Evolutionary conservation across 129 eudicot species (phyloP), one percentile per base, ranked within the genome.

Genomic region (Lactuca sativa): DNA sequence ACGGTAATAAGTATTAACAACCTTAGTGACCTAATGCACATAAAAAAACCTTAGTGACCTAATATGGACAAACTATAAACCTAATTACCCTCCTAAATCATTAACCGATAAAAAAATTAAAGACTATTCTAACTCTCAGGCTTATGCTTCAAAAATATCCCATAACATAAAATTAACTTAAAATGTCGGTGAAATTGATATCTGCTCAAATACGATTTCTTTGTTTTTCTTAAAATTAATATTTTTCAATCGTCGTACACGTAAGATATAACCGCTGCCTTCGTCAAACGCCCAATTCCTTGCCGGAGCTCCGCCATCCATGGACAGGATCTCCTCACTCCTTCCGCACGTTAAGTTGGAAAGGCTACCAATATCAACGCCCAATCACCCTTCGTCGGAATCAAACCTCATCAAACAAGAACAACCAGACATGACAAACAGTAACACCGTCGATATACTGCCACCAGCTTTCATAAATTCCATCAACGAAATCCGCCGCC

Each of bases 401-500:
- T 41, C 58, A 30, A 69, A 53, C 55, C 36, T 56, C 25, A n/a
- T 21, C 63, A 67, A 67, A 67, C 62, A 60, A 74, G 52, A 49
- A 30, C 37, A 37, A 47, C 69, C 30, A 49, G 60, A 55, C 63
- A 36, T 25, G 15, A 37, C 70, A 43, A 63, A 30, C 67, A 33
- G 69, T 17, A 16, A 17, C 75, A 7, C 59, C 69, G 18, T 6
- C 56, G 32, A 49, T 38, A 4, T 64, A 53, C 78, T 80, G 8
- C 74, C 76, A 32, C 78, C 84, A 25, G 37, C 30, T 37, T 25
- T 57, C 36, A 10, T 56, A 14, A 41, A 16, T 18, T 70, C 85
- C 44, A 41, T 85, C 37, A 6, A 70, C 13, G 78, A 82, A 16
- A 77, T 89, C 69, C 88, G 84, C 11, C 38, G 43, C 62, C 64